These are phyloP conservation scores for Obelidium mucronatum DNA, from an alignment of 192 early-diverging fungal species.

Conservation along the genomic window DNA sequence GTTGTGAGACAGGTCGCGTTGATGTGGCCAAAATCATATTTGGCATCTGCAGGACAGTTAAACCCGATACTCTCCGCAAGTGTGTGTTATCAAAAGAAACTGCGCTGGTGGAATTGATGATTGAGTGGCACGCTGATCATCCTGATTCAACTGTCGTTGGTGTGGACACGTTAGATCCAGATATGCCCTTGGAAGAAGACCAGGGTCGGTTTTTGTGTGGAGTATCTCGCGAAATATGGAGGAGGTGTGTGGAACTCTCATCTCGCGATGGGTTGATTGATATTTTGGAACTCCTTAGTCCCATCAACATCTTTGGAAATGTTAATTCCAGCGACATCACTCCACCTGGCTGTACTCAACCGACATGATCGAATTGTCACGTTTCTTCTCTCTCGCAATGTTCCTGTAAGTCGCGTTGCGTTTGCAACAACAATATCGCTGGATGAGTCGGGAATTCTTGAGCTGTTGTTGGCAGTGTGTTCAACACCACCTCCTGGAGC, in stretches of 20 bases:
- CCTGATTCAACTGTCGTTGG: too few species aligned
- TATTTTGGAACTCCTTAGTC: conserved; percentile 6
- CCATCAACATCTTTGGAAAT: neutral
- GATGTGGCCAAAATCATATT: conserved; percentile 1
- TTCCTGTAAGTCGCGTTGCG: conserved; percentile 10
- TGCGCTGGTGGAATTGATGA: conserved; percentile 7
- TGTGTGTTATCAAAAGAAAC: conserved; percentile 12
- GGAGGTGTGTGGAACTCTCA: conserved; percentile 16
- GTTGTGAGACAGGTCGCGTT: conserved; percentile 13
- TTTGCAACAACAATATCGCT: conserved; percentile 19
- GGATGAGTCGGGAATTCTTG: neutral
- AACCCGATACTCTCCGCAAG: conserved; percentile 13
- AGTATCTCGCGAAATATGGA: conserved; percentile 13
- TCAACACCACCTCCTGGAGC: neutral
- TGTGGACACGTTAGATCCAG: neutral
- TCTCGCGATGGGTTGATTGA: conserved; percentile 9
- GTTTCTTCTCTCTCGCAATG: neutral
- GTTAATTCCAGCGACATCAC: neutral
- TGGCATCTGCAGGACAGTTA: neutral
- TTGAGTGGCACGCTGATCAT: conserved; percentile 1
- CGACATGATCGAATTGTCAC: neutral
- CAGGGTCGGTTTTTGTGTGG: conserved; percentile 1
- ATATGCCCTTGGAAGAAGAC: neutral
- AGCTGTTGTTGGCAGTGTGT: neutral
- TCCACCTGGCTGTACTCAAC: conserved; percentile 20